These are phyloP conservation scores for Neurospora sp. DNA, from an alignment of 2,329 filamentous ascomycete genomes.

Conservation along the genomic window DNA sequence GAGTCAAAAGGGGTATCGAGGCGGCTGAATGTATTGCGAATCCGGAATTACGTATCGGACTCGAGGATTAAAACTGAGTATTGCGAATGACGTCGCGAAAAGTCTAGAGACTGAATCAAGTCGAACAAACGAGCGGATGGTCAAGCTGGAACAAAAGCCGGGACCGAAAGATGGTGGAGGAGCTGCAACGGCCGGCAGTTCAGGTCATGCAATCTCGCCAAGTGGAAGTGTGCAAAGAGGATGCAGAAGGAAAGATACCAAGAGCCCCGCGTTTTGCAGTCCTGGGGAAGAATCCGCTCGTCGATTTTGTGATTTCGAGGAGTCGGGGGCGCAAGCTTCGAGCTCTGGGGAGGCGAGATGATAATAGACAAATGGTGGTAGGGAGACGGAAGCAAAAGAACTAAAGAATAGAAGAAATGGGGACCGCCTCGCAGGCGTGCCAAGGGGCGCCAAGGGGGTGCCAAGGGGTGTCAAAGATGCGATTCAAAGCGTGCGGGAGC, in stretches of 20 bases:
- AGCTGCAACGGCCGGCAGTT: background rate
- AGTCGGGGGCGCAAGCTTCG: background rate
- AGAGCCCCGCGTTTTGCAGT: background rate
- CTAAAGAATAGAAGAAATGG: background rate
- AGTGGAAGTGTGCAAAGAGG: background rate
- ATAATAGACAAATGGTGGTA: background rate
- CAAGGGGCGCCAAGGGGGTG: background rate
- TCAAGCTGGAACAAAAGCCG: slow-evolving; percentile 9
- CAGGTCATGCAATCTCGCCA: background rate
- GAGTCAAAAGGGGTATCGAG: slow-evolving; percentile 7
- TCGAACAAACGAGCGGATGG: slow-evolving; percentile 18
- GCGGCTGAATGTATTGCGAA: background rate
- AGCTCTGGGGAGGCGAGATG: background rate
- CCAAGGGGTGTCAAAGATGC: background rate
- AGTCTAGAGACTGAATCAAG: slow-evolving; percentile 4
- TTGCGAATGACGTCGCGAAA: slow-evolving; percentile 34
- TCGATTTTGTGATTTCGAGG: background rate
- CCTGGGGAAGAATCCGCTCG: background rate
- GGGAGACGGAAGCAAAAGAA: background rate
- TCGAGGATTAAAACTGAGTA: background rate
- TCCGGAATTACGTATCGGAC: background rate
- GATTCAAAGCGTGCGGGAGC: background rate
- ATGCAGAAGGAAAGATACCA: background rate
- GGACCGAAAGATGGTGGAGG: background rate
- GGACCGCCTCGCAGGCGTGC: background rate